Evolutionary conservation across 2,329 filamentous ascomycete species (phyloP), one percentile per base, ranked within the genome.

Genomic region (Blumeria hordei): DNA sequence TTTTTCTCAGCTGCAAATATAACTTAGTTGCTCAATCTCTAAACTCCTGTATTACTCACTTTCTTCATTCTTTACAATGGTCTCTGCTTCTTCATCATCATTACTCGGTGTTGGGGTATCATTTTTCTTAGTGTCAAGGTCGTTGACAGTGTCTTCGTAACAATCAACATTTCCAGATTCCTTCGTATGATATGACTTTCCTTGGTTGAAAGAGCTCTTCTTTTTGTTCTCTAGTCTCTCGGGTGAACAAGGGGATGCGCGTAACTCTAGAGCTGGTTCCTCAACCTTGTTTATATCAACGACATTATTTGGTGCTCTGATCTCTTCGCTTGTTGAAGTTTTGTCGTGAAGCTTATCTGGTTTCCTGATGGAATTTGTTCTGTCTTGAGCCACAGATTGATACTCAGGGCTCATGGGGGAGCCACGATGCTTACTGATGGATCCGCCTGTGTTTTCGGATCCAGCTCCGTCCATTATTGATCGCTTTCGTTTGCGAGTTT

Each of bases 1-100:
- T 90, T 92, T 64, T 80, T 81, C 63, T 85, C 78, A 60, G 85
- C 85, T 90, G 62, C 58, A 57, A 61, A 65, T 57, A 63, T 63
- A 37, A 57, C 59, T 67, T 58, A 70, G 66, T 61, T 56, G 50
- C 45, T 39, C 34, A 61, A 53, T 10, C 49, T 53, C 55, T 18
- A 53, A 44, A 10, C 18, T 55, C 21, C 44, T 10, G 18, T 18
- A 21, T 50, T 55, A 63, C 75, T 79, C 65, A 63, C 81, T 78
- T 75, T 85, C 81, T 57, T 79, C 76, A 57, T 80, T 80, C 55
- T 68, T 78, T 53, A 75, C 72, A 18, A 71, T 73, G 51, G 70
- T 72, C 59, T 81, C 78, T 2, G 72, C 70, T 59, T 81, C 78
- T 21, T 76, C 74, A 39, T 79, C 75, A 18, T 73, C 68, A 21